Evolutionary conservation across 2,329 filamentous ascomycete genomes (phyloP), one percentile per base, ranked within the genome.

Genomic region (Ophiostoma angusticollis): DNA sequence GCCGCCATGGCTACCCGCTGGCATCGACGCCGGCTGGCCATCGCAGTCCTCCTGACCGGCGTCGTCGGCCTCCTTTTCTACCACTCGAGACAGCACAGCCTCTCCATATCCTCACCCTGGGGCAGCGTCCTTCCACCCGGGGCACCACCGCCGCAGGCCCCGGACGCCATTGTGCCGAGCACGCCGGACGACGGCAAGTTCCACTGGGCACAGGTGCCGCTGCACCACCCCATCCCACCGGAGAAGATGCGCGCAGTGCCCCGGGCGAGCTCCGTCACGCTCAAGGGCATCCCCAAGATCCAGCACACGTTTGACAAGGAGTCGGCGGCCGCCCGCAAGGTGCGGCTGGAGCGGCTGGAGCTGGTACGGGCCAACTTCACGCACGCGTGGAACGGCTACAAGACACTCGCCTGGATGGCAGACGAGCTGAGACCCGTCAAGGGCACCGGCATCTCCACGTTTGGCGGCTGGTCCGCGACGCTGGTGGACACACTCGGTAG

Each of bases 401-500:
- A 59, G 42, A 53, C 58, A 36, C 52, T 64, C 45, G 67, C 66
- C 0, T 70, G 66, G 65, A 45, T 62, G 45, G 60, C 62, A 35
- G 67, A 70, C 44, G 66, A 68, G 42, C 49, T 70, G 9, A 56
- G 54, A 42, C 67, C 67, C 2, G 16, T 44, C 9, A 31, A 16
- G 27, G 42, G 42, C 17, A 31, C 24, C 22, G 18, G 31, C 9
- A 52, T 68, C 6, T 59, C 60, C 23, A 62, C 55, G n/a, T 69
- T 70, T 47, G 31, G 60, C 5, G 62, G 62, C 23, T 71, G 70
- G 58, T 64, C 60, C 12, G 70, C 68, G 9, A 71, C 67, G 2
- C 51, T 73, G 28, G 64, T 73, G 6, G 70, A 73, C 49, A 54
- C 64, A 0, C 55, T 73, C 60, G 11, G 55, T 72, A 2, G 60